These are phyloP conservation scores for Withania somnifera DNA, from an alignment of 305 asterid genomes.

Conservation along the genomic window DNA sequence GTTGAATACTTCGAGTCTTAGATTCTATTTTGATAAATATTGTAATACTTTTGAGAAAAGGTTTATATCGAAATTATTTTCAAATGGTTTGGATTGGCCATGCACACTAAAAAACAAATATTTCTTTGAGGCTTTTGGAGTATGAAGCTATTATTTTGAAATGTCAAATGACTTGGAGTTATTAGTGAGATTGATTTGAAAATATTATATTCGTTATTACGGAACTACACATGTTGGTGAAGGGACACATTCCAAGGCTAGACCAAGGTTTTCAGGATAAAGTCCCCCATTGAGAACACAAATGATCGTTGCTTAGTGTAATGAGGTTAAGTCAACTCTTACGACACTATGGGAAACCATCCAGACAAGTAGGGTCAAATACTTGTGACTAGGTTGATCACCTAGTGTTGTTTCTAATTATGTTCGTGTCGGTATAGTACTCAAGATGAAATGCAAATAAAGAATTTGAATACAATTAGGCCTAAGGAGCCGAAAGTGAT, in stretches of 20 bases:
- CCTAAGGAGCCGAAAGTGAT: neutral
- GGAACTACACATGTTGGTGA: too few species aligned
- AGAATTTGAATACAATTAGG: neutral
- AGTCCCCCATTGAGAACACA: too few species aligned
- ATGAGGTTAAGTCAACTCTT: too few species aligned
- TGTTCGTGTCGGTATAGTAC: neutral
- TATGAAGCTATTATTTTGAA: neutral
- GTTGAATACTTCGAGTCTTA: neutral
- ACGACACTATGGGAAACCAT: too few species aligned
- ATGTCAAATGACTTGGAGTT: too few species aligned
- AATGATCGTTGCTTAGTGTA: too few species aligned
- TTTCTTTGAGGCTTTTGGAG: neutral
- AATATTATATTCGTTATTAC: too few species aligned
- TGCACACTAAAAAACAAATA: neutral
- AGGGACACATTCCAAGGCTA: too few species aligned
- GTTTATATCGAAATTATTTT: neutral
- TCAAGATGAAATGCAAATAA: neutral
- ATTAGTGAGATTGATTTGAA: too few species aligned
- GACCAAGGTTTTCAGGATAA: too few species aligned
- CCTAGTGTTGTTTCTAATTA: neutral
- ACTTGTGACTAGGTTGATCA: neutral
- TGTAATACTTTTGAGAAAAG: neutral
- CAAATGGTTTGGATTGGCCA: neutral
- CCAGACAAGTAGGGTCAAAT: too few species aligned
- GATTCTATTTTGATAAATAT: neutral